Conservation (phyloP, 768 basidiomycete species). For the Xerocomus potaroensis region DNA sequence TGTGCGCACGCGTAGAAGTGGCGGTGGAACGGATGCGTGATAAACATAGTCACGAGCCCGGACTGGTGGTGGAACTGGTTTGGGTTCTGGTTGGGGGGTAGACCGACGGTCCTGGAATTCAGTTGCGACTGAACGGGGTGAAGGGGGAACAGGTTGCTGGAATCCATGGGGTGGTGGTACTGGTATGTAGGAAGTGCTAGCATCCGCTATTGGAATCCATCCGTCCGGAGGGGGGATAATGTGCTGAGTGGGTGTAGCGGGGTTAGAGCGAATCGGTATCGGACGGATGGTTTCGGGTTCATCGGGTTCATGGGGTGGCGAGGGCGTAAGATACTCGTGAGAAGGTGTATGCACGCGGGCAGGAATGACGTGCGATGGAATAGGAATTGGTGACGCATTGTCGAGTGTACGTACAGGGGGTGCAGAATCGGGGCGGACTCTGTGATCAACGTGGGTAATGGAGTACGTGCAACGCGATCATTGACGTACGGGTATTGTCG, state of each 20-base stretch:
- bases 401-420: constrained; percentile 25
- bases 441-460: constrained; percentile 16
- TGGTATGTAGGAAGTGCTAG: constrained; percentile 21
- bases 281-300: constrained; percentile 29
- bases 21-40: constrained; percentile 10
- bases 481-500: constrained; percentile 25
- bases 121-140: constrained; percentile 11
- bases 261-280: constrained; percentile 24
- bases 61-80: constrained; percentile 20
- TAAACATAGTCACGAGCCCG: constrained; percentile 31
- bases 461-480: not conserved
- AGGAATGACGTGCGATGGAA: constrained; percentile 18
- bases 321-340: constrained; percentile 10
- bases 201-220: constrained; percentile 29
- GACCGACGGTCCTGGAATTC: constrained; percentile 14
- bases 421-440: constrained; percentile 25
- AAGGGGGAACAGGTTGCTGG: constrained; percentile 9
- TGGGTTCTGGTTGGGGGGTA: constrained; percentile 6
- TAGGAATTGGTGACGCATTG: constrained; percentile 17
- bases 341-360: constrained; percentile 19
- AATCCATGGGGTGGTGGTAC: constrained; percentile 22
- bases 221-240: constrained; percentile 17
- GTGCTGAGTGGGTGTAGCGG: constrained; percentile 7
- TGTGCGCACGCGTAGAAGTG: constrained; percentile 11
- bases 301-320: constrained; percentile 4